Evolutionary conservation across 768 basidiomycete genomes (phyloP).

Genomic region (Saitozyma sp.): DNA sequence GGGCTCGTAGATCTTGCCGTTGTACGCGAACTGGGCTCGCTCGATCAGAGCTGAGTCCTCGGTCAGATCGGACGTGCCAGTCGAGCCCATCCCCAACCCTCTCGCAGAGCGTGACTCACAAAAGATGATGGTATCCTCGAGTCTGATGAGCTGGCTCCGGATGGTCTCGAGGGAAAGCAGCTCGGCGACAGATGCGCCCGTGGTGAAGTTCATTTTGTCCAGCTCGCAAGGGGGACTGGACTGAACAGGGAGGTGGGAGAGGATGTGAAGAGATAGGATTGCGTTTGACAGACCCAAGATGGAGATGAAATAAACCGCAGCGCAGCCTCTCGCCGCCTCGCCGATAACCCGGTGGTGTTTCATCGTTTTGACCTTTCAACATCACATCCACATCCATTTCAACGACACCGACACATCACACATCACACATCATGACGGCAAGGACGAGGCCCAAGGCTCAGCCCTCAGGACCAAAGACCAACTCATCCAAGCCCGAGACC

Average conservation of each 20-base stretch:
- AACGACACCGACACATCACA: no score
- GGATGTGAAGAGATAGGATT: no score
- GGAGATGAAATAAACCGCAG: no score
- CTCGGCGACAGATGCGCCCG: constrained; percentile 56
- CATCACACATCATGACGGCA: no score
- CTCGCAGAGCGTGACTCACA: constrained; percentile 42
- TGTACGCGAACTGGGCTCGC: constrained; percentile 93
- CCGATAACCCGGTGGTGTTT: no score
- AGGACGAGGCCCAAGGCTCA: no score
- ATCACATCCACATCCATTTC: no score
- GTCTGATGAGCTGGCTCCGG: constrained; percentile 76
- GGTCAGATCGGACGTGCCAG: background rate
- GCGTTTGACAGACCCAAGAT: no score
- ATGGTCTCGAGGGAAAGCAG: constrained; percentile 87
- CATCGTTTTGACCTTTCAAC: no score
- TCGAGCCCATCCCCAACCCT: background rate
- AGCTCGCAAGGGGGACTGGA: background rate
- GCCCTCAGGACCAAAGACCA: no score
- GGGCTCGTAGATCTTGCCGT: constrained; percentile 79
- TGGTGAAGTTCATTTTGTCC: constrained; percentile 49
- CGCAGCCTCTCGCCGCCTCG: no score
- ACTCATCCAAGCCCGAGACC: background rate
- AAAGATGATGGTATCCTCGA: constrained; percentile 99
- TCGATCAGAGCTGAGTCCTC: constrained; percentile 68
- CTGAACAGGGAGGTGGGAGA: background rate